Base-by-base conservation (phyloP, 1,139 yeast genomes). In the Citeromyces siamensis region DNA sequence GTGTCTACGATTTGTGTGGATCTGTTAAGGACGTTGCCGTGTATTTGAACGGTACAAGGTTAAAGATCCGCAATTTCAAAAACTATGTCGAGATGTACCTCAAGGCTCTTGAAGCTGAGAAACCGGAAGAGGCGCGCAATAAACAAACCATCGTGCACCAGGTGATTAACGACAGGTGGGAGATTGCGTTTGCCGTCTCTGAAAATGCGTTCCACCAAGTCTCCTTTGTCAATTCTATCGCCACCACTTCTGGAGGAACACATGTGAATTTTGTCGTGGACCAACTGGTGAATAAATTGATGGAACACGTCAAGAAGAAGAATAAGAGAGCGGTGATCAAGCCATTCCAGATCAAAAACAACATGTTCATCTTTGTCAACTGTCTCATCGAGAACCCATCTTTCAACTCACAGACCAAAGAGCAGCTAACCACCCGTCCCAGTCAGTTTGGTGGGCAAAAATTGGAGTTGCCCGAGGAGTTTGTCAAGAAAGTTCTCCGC, bases 241-340 rank as follows among this genome's bases (percentile, higher is more conserved):
- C 98, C 0, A 93, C 99, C 0, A 90, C 98, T 0, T 65, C 88
- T 1, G 99, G 98, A 42, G 99, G 99, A 46, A 83, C 98, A 0
- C 99, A 93, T 56, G 94, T 88, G 31, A 85, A 80, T 48, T 77
- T 80, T 53, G 71, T 88, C 33, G 67, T 93, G 4, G 96, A 90
- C 55, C 86, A 88, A 59, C 71, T 93, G 40, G 80, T 84, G 19
- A 71, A 68, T 41, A 85, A 83, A 53, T 80, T 85, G 28, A 62
- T 77, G 21, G 84, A 84, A 17, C 62, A 68, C 26, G 71, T 86
- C 49, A 84, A 77, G 52, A 86, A 82, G 59, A 81, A 76, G 53
- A 83, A 82, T 52, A 78, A 75, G 45, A 66, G 66, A 40, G 75
- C 84, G 26, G 77, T 77, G 56, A 75, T 93, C 41, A 83, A 82